phyloP scores from a whole-genome alignment of 2,329 filamentous ascomycete genomes.

The Fusarium palustre region DNA sequence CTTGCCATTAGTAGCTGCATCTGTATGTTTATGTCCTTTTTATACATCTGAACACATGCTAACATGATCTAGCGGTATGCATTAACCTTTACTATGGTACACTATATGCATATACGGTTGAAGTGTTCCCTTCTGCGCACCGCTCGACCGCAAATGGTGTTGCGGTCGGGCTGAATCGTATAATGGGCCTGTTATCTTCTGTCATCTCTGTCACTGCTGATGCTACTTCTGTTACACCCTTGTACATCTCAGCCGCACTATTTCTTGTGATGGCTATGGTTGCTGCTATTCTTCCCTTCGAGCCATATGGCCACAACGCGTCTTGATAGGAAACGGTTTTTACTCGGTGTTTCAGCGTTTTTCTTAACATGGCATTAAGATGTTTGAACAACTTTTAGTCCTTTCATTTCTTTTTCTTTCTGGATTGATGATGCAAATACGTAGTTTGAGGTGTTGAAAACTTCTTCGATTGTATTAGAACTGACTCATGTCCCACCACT shows the following conservation, averaged over 20 bases:
- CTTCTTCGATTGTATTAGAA: background rate
- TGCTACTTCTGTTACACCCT: conserved; percentile 70
- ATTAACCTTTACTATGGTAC: conserved; percentile 80
- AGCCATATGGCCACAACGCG: conserved; percentile 20
- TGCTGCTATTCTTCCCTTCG: conserved; percentile 19
- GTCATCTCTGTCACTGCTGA: conserved; percentile 73
- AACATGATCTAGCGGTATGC: conserved; percentile 60
- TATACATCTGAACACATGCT: rapidly evolving
- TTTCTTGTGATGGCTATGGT: conserved; percentile 69
- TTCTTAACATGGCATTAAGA: too few relatives aligned
- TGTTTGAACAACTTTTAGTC: background rate
- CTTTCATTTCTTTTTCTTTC: too few relatives aligned
- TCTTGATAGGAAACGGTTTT: background rate
- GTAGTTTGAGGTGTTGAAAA: background rate
- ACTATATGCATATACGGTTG: conserved; percentile 72
- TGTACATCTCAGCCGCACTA: conserved; percentile 76
- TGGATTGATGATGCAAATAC: too few relatives aligned
- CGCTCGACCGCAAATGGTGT: conserved; percentile 81
- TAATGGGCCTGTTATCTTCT: conserved; percentile 80
- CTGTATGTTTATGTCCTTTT: too few relatives aligned
- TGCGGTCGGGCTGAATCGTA: conserved; percentile 75
- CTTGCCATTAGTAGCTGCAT: conserved; percentile 24
- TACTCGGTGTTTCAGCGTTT: background rate
- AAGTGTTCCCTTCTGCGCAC: conserved; percentile 75
- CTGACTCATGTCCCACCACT: conserved; percentile 35